Percentiles rank a stretch among this genome's conserved stretches.
Evolutionary conservation across 352 stramenopile genomes (phyloP).

Genomic region (Phytophthora sojae): DNA sequence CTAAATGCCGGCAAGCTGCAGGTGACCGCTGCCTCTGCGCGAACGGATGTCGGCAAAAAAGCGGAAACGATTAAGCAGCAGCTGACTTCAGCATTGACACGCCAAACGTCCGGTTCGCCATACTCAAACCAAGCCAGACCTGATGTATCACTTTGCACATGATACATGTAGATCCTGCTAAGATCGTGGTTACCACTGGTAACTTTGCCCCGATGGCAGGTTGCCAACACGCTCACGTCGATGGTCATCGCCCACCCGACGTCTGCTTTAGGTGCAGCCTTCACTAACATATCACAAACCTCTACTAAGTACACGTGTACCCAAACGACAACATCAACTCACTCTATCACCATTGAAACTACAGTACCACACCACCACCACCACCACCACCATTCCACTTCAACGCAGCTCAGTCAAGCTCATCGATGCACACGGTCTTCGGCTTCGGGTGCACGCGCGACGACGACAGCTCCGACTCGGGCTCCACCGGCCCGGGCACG

Average conservation of each 20-base stretch:
- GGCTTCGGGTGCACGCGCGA: slow-evolving; percentile 24
- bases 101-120: not conserved
- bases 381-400: not conserved
- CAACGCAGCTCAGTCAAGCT: slow-evolving; percentile 47
- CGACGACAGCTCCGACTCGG: slow-evolving; percentile 13
- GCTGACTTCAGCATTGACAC: not conserved
- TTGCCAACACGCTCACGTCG: too few species aligned
- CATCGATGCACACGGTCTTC: slow-evolving; percentile 54
- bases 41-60: not conserved
- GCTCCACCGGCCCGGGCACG: slow-evolving; percentile 21
- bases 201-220: not conserved
- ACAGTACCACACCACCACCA: not conserved
- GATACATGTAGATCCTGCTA: not conserved
- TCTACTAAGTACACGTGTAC: not conserved
- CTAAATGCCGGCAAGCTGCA: not conserved
- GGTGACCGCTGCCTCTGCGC: not conserved
- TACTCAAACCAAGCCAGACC: slow-evolving; percentile 5
- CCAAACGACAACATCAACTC: not conserved
- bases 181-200: slow-evolving; percentile 4
- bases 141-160: slow-evolving; percentile 15
- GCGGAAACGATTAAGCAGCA: slow-evolving; percentile 1
- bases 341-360: not conserved
- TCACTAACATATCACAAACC: too few species aligned
- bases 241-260: too few species aligned
- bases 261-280: too few species aligned